phyloP scores from a whole-genome alignment of 108 stramenopile species.

The Stephanodiscus minutulus region DNA sequence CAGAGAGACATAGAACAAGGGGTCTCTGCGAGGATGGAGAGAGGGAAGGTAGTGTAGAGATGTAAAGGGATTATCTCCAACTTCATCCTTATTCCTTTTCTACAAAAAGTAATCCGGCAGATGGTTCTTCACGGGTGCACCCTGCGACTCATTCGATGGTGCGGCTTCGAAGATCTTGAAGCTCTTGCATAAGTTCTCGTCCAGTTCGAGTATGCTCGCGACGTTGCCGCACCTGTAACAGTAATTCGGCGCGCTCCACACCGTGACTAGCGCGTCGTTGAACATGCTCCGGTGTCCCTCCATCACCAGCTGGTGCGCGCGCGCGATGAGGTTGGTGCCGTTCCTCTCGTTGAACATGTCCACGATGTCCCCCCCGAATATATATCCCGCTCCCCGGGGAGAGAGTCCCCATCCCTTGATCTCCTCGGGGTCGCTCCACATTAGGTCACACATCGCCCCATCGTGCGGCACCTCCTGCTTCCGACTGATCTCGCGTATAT shows the following conservation, averaged over 20 bases:
- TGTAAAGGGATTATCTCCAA: too few relatives aligned
- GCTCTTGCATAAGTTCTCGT: slow-evolving; percentile 90
- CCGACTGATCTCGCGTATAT: slow-evolving; percentile 97
- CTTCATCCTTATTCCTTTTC: too few relatives aligned
- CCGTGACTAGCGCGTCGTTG: slow-evolving; percentile 93
- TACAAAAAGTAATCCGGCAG: slow-evolving; percentile 98
- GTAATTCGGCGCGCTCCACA: slow-evolving; percentile 99
- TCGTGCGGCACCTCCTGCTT: slow-evolving; percentile 99
- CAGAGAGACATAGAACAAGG: too few relatives aligned
- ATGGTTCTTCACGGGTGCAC: slow-evolving; percentile 93
- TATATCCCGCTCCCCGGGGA: slow-evolving; percentile 98
- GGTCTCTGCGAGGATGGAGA: too few relatives aligned
- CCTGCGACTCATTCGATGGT: slow-evolving; percentile 93
- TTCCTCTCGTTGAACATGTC: slow-evolving; percentile 96
- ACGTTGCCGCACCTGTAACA: slow-evolving; percentile 93
- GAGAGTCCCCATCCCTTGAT: slow-evolving; percentile 97
- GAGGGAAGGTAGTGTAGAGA: too few relatives aligned
- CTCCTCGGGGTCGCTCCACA: slow-evolving; percentile 99
- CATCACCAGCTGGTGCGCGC: slow-evolving; percentile 99
- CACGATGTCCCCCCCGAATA: slow-evolving; percentile 97
- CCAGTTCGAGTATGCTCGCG: slow-evolving; percentile 56
- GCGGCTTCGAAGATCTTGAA: slow-evolving; percentile 98
- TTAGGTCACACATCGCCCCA: slow-evolving; percentile 99
- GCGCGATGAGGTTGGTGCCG: slow-evolving; percentile 89
- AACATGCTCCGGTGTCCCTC: slow-evolving; percentile 97